Conservation (phyloP, 306 rosid species). For the Cucurbita pepo region DNA sequence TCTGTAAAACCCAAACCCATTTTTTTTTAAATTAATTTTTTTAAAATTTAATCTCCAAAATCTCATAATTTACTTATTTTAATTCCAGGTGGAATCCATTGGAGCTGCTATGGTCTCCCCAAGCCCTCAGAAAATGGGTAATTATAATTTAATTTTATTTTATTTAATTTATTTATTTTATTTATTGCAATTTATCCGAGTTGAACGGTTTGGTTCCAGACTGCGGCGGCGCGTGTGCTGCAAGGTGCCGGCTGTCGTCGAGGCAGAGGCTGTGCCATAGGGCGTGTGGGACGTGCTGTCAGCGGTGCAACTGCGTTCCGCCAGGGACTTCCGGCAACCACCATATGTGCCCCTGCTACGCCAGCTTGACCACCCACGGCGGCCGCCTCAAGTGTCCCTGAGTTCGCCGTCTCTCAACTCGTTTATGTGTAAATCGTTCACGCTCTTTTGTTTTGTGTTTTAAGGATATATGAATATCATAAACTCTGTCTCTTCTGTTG, state of each 20-base stretch:
- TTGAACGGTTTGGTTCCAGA: not conserved
- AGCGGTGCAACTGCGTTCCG: conserved; percentile 56
- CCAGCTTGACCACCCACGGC: conserved; percentile 46
- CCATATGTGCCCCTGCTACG: conserved; percentile 53
- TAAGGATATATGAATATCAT: not conserved
- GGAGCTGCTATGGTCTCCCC: not conserved
- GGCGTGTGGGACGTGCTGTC: conserved; percentile 64
- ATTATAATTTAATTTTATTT: not conserved
- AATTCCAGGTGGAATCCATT: not conserved
- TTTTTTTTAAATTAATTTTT: not conserved
- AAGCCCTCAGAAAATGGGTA: not conserved
- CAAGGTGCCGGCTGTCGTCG: conserved; percentile 38
- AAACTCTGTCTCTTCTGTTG: not conserved
- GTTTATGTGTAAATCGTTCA: not conserved
- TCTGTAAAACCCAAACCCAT: not conserved
- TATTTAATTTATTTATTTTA: no score
- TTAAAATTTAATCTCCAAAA: not conserved
- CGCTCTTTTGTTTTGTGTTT: not conserved
- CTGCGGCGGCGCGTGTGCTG: conserved; percentile 27
- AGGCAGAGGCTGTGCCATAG: conserved; percentile 37
- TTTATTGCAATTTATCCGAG: not conserved
- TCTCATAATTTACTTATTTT: not conserved
- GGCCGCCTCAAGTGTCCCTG: conserved; percentile 65
- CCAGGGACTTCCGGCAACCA: conserved; percentile 59
- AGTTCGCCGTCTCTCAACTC: not conserved